Conservation (phyloP, 2,329 filamentous ascomycete genomes). For the Calycina herbarum region DNA sequence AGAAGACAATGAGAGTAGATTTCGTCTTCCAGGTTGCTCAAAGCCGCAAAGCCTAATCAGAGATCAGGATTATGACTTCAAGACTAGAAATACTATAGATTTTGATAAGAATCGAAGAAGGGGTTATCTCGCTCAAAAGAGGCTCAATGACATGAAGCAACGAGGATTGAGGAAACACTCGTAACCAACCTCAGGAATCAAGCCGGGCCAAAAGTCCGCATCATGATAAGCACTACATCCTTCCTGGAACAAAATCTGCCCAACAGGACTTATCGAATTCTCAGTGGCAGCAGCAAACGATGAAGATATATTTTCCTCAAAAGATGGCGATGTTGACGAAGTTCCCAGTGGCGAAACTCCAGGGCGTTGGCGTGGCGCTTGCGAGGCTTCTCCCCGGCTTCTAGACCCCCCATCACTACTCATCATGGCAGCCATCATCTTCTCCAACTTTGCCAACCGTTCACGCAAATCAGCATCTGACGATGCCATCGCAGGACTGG, state of each 20-base stretch:
- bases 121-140: background rate
- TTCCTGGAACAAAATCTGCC: conserved; percentile 28
- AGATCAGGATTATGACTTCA: too few species aligned
- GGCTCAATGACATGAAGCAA: background rate
- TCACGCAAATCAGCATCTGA: conserved; percentile 24
- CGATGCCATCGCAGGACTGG: background rate
- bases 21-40: too few species aligned
- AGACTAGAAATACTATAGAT: too few species aligned
- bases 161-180: background rate
- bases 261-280: conserved; percentile 14
- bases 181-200: conserved; percentile 24
- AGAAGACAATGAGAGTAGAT: too few species aligned
- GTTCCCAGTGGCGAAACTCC: background rate
- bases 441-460: conserved; percentile 25
- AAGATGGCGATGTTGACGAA: background rate
- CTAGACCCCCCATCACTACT: background rate
- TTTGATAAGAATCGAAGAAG: too few species aligned
- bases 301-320: background rate
- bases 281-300: background rate
- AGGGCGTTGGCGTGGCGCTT: background rate
- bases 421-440: conserved; percentile 27
- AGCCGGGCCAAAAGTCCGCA: conserved; percentile 25
- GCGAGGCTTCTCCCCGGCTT: background rate
- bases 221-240: conserved; percentile 25
- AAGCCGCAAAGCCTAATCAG: too few species aligned